Base-by-base conservation (phyloP, 352 stramenopile species). In the Pythium aquatile region DNA sequence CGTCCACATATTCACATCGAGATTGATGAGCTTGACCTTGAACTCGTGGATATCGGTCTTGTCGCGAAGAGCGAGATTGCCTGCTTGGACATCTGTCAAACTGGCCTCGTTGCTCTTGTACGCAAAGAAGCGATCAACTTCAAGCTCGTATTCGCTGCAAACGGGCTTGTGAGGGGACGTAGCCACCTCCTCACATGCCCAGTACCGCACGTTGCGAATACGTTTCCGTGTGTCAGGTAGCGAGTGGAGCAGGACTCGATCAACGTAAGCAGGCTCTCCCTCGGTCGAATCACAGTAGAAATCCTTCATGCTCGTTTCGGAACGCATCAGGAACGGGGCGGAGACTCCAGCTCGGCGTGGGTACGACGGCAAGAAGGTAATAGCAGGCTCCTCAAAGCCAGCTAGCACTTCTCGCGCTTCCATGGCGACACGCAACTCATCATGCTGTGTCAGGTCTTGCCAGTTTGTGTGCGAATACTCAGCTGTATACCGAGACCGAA, bases 351-450 rank as follows among this genome's bases (percentile, higher is more conserved):
- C 63, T 55, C 82, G 77, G 5, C 87, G 81, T 29, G 87, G 87
- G 51, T 81, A 94, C 1, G 85, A 85, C 16, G 87, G 87, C 24
- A 94, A 32, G 51, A 96, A 96, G 5, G 61, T 60, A 52, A 96
- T 94, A 0, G 73, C 55, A 39, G 87, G 83, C 42, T 96, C 85
- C 58, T 94, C 81, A 55, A 96, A 96, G 0, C 87, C 87, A 55
- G 78, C 91, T 16, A 96, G 90, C 7, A 92, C 77, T 54, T 96
- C 87, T 35, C 93, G 93, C 1, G 77, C 78, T 44, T 94, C 85
- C 10, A 96, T 87, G 1, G 78, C 82, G 3, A 74, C 77, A 10
- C 76, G 72, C 3, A 96, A 49, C 35, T 93, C 78, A 42, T 96
- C 87, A 48, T 82, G 90, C 9, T 83, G 74, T 24, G 92, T 56